phyloP scores from a whole-genome alignment of 2,329 filamentous ascomycete genomes.

The Neofusicoccum cordaticola region DNA sequence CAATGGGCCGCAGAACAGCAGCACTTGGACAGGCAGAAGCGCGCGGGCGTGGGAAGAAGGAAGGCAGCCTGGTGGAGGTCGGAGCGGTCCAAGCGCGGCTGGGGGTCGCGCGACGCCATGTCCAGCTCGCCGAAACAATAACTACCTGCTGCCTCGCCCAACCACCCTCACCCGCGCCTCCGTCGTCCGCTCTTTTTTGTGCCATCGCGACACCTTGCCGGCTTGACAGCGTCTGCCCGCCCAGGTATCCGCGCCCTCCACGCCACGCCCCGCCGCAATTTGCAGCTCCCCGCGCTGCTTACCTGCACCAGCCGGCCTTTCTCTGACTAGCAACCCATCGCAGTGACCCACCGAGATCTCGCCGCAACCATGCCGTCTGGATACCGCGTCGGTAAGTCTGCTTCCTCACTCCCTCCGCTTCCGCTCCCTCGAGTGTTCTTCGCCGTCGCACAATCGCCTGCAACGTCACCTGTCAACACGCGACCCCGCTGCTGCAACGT shows the following conservation, averaged over 20 bases:
- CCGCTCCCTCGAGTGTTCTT: background rate
- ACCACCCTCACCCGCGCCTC: background rate
- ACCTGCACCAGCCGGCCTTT: background rate
- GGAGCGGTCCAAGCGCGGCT: too few species aligned
- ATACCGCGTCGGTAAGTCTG: constrained; percentile 15
- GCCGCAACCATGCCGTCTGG: constrained; percentile 16
- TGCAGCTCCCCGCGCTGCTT: background rate
- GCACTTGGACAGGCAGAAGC: too few species aligned
- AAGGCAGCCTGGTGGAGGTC: too few species aligned
- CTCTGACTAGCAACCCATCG: background rate
- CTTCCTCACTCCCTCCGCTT: background rate
- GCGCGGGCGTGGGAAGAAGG: too few species aligned
- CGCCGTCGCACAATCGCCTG: background rate
- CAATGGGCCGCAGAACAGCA: too few species aligned
- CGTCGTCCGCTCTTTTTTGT: background rate
- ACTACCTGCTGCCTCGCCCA: background rate
- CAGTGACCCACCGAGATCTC: background rate
- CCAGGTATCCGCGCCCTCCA: background rate
- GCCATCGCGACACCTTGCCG: background rate
- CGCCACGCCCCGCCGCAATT: background rate
- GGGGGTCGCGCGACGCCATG: too few species aligned
- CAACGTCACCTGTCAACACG: background rate
- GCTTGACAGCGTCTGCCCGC: background rate
- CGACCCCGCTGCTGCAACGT: constrained; percentile 1
- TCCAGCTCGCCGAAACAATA: constrained; percentile 9